These are phyloP conservation scores for Hymenoscyphus repandus DNA, from an alignment of 2,329 filamentous ascomycete species.

Conservation along the genomic window DNA sequence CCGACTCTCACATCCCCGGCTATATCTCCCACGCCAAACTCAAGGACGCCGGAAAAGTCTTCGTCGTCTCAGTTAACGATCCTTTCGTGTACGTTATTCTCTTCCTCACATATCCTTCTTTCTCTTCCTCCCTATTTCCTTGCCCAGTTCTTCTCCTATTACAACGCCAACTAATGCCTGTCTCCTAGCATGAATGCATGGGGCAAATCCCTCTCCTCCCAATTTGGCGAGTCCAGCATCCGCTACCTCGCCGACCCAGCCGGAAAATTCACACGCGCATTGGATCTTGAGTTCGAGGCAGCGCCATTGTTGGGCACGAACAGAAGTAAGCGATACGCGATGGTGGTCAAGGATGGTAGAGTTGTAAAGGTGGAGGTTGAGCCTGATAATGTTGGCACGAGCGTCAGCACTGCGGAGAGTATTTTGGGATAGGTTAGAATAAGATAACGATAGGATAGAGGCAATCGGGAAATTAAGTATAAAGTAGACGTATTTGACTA, in stretches of 20 bases:
- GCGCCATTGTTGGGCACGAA: constrained; percentile 73
- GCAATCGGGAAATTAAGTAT: neutral
- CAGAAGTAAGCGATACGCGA: constrained; percentile 82
- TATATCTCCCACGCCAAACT: constrained; percentile 78
- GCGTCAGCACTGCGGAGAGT: constrained; percentile 45
- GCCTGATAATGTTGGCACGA: constrained; percentile 74
- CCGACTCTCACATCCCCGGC: constrained; percentile 71
- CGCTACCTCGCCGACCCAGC: constrained; percentile 84
- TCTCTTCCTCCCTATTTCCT: neutral
- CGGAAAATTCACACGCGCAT: constrained; percentile 72
- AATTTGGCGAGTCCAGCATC: constrained; percentile 67
- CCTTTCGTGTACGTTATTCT: constrained; percentile 71
- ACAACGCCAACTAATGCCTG: constrained; percentile 1
- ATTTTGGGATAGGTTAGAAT: constrained; percentile 35
- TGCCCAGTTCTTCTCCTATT: neutral
- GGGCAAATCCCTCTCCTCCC: constrained; percentile 54
- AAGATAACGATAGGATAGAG: neutral
- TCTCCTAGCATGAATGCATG: constrained; percentile 77
- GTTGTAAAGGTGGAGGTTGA: constrained; percentile 78
- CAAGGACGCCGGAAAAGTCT: constrained; percentile 76
- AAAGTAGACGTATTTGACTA: neutral
- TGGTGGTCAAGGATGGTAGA: constrained; percentile 78
- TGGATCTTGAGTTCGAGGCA: constrained; percentile 79
- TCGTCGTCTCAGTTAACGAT: constrained; percentile 90
- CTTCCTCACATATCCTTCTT: neutral